These are phyloP conservation scores for Kregervanrija pseudodelftensis DNA, from an alignment of 805 yeast species.

Conservation along the genomic window DNA sequence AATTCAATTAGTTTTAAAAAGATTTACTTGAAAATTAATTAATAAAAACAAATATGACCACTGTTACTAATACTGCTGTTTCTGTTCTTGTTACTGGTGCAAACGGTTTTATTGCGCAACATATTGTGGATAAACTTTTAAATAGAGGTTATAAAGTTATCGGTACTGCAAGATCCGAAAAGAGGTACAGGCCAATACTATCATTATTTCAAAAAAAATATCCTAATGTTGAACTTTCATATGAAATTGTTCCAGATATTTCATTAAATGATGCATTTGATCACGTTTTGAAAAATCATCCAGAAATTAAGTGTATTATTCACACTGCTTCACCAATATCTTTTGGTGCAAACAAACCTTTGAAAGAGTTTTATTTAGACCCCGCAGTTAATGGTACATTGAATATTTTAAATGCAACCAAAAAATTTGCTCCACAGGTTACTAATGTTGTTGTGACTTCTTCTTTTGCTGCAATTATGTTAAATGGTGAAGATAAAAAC, in stretches of 20 bases:
- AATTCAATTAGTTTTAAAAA: too few species aligned
- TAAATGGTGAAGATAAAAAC: too few species aligned
- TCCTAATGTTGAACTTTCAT: slow-evolving; percentile 18
- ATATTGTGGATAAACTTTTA: slow-evolving; percentile 20
- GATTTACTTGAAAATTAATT: too few species aligned
- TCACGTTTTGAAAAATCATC: slow-evolving; percentile 31
- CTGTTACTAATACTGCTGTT: too few species aligned
- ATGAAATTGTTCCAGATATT: slow-evolving; percentile 29
- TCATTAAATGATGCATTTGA: slow-evolving; percentile 38
- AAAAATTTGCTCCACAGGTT: slow-evolving; percentile 32
- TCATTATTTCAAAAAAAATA: slow-evolving; percentile 8
- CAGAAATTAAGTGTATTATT: slow-evolving; percentile 27
- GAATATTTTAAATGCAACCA: slow-evolving; percentile 34
- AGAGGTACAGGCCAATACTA: background rate
- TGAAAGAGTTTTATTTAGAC: slow-evolving; percentile 34
- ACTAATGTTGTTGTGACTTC: slow-evolving; percentile 39
- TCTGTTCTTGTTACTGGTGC: slow-evolving; percentile 25
- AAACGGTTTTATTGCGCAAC: slow-evolving; percentile 29
- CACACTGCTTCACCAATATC: slow-evolving; percentile 37
- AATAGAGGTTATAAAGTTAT: slow-evolving; percentile 20
- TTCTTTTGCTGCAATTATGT: slow-evolving; percentile 36
- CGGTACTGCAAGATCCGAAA: slow-evolving; percentile 24
- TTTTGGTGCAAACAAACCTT: slow-evolving; percentile 24
- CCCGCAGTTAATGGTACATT: slow-evolving; percentile 45
- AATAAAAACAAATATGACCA: too few species aligned